Percentiles rank a stretch among this genome's conserved stretches.
These are phyloP conservation scores for Pulveroboletus sp. DNA, from an alignment of 768 basidiomycete species.

Conservation along the genomic window DNA sequence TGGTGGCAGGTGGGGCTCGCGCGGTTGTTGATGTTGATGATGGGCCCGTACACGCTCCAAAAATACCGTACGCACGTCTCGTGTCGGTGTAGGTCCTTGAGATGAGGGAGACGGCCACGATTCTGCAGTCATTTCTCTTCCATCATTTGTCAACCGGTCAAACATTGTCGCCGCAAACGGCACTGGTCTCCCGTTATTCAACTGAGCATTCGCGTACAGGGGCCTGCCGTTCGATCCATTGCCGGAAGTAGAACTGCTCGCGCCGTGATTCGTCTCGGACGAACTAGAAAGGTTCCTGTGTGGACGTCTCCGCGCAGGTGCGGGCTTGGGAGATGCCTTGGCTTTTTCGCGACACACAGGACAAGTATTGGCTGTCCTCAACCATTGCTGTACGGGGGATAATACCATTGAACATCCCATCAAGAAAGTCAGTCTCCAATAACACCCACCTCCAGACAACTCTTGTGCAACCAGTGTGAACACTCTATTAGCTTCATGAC, in stretches of 20 bases:
- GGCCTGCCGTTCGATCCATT: constrained; percentile 4
- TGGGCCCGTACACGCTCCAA: constrained; percentile 15
- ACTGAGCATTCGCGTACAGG: constrained; percentile 2
- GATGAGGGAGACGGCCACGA: constrained; percentile 3
- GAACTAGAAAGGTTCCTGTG: neutral
- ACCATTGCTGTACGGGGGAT: constrained; percentile 60
- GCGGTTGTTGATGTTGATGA: constrained; percentile 11
- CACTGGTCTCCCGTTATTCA: constrained; percentile 11
- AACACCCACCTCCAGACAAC: constrained; percentile 61
- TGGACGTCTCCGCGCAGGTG: constrained; percentile 18
- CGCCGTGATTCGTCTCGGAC: constrained; percentile 10
- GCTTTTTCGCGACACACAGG: constrained; percentile 75
- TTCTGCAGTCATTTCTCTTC: constrained; percentile 4
- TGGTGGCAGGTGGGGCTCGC: neutral
- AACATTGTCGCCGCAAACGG: constrained; percentile 18
- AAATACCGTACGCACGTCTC: constrained; percentile 5
- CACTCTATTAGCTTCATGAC: constrained; percentile 67
- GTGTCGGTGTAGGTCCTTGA: neutral
- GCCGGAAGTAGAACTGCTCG: neutral
- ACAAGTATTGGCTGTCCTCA: constrained; percentile 69
- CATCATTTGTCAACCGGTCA: constrained; percentile 18
- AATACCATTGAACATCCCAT: constrained; percentile 1
- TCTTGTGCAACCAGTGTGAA: constrained; percentile 76
- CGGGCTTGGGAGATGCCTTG: constrained; percentile 21
- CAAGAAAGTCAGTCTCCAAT: neutral